Evolutionary conservation across 768 basidiomycete genomes (phyloP), one percentile per base, ranked within the genome.

Genomic region (Epithele typhae): DNA sequence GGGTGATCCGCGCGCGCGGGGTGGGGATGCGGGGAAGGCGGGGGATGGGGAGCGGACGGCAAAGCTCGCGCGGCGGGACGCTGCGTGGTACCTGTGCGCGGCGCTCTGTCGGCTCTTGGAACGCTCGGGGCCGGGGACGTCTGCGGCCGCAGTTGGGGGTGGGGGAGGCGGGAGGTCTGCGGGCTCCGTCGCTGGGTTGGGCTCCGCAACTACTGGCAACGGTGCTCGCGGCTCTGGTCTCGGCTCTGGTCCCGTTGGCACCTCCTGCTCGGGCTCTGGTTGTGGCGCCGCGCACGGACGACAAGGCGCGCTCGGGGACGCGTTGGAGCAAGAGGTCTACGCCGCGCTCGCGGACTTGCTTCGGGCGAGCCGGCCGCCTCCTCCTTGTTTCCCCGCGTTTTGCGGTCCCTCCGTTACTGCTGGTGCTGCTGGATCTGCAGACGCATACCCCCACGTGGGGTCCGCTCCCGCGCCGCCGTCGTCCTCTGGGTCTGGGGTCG

Each of bases 71-170:
- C 64, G 62, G 36, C 77, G 77, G 50, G 78, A 80, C 51, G 53
- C 74, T 21, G 39, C 74, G 10, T 80, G 77, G 77, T 79, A 76
- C 61, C 62, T 78, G 24, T 79, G 76, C 55, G 66, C 64, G 32
- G 50, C 70, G 37, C 59, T 78, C 24, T 73, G 75, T 42, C 51
- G 64, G 44, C 48, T 73, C 27, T 64, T 68, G 55, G 40, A 34
- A 3, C 34, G 10, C 23, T 37, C 30, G 5, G 19, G 10, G 24
- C 34, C 37, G 22, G 0, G 12, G 2, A 37, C 19, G 14, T 38
- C 24, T 37, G 32, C 22, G 33, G 36, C 45, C 32, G n/a, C n/a
- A n/a, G n/a, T n/a, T n/a, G n/a, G n/a, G n/a, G n/a, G n/a, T n/a
- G n/a, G n/a, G n/a, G n/a, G n/a, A n/a, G n/a, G n/a, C n/a, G n/a